Evolutionary conservation across 768 basidiomycete species (phyloP), one percentile per base, ranked within the genome.

Genomic region (Termitomyces heimii): DNA sequence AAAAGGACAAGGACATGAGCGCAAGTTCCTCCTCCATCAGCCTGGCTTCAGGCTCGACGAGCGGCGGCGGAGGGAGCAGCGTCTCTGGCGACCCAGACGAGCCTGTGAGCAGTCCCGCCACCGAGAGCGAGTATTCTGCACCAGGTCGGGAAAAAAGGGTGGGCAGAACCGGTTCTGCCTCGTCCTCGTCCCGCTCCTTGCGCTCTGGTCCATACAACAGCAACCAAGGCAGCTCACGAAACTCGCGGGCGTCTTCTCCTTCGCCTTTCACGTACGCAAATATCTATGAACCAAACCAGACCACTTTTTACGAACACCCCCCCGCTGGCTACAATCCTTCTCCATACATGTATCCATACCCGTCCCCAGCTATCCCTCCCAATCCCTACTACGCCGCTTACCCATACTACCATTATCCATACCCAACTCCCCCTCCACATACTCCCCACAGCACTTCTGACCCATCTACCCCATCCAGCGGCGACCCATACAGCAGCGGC

Each of bases 101-200:
- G 58, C 77, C 82, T 16, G 78, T 75, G 26, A 86, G 86, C 65
- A 88, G 86, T 7, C 86, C 86, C 34, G 79, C 87, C 6, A 89
- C 88, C 18, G 89, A 92, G 71, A 89, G 88, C 68, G 89, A 92
- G 70, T 89, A 87, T 82, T 89, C 89, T 9, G 74, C 68, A 18
- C 74, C 77, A 39, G 71, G 75, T 3, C 78, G 82, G 42, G 85
- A 88, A 60, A 83, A 78, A 66, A 82, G 77, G 64, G 82, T 74
- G 16, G 72, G 73, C 24, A 71, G 72, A 53, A 72, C 72, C 60
- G 71, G 70, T 2, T 82, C 81, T 16, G 77, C 79, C 35, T 77
- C 81, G 18, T 84, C 85, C 0, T 83, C 84, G 4, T 81, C 82
- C 8, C 80, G 85, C 57, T 84, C 86, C 28, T 67, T 84, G 29